Evolutionary conservation across 2,329 filamentous ascomycete species (phyloP).

Genomic region (Myriosclerotinia duriaeana): DNA sequence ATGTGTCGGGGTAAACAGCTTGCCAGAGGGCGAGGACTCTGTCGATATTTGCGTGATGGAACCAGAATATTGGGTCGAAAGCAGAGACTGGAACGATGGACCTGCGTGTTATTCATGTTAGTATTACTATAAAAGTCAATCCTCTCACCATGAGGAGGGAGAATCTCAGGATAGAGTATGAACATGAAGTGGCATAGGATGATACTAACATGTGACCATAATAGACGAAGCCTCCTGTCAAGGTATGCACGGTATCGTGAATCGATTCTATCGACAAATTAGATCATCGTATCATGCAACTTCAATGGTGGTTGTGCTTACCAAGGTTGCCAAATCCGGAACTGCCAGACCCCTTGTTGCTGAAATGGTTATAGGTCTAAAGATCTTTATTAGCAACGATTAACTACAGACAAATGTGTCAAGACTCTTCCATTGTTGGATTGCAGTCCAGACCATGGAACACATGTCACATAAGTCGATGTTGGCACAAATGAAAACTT

Average conservation of each 20-base stretch:
- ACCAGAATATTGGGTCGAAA: slow-evolving; percentile 64
- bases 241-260: slow-evolving; percentile 19
- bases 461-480: too few relatives aligned
- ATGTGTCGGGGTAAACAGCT: slow-evolving; percentile 64
- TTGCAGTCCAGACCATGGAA: too few relatives aligned
- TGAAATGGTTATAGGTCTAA: slow-evolving; percentile 22
- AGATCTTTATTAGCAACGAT: neutral
- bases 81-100: slow-evolving; percentile 63
- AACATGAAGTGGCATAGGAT: neutral
- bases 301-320: neutral
- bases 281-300: neutral
- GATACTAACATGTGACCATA: slow-evolving; percentile 22
- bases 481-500: neutral
- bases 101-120: slow-evolving; percentile 3
- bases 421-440: too few relatives aligned
- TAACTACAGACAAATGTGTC: neutral
- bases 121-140: neutral
- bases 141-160: neutral
- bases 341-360: slow-evolving; percentile 20
- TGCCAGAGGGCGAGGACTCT: slow-evolving; percentile 76
- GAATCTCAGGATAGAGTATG: neutral
- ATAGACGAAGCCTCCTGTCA: neutral
- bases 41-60: slow-evolving; percentile 59
- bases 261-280: slow-evolving; percentile 20
- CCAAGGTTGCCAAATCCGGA: slow-evolving; percentile 19